Conservation (phyloP, 768 basidiomycete genomes). For the Podaxis pistillaris region DNA sequence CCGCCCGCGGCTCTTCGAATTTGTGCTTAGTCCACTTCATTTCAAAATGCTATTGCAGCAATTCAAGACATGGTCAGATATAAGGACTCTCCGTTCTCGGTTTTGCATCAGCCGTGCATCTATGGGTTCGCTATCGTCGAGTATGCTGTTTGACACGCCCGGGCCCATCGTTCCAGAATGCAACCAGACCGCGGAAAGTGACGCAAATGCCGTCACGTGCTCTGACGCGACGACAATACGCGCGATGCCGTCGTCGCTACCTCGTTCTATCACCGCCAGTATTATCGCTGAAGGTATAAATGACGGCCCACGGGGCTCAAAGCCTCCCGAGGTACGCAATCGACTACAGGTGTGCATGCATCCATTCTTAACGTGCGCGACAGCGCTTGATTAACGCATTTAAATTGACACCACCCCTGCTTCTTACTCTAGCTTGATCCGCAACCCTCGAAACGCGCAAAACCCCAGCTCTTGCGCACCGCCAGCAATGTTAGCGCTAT, state of each 20-base stretch:
- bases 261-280: slow-evolving; percentile 7
- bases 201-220: slow-evolving; percentile 6
- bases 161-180: slow-evolving; percentile 10
- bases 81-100: neutral
- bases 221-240: neutral
- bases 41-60: slow-evolving; percentile 3
- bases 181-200: slow-evolving; percentile 2
- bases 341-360: slow-evolving; percentile 5
- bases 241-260: neutral
- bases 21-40: neutral
- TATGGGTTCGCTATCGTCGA: neutral
- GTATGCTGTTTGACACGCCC: neutral
- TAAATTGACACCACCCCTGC: slow-evolving; percentile 5
- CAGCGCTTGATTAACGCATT: neutral
- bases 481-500: slow-evolving; percentile 7
- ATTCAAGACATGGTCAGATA: slow-evolving; percentile 3
- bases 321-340: neutral
- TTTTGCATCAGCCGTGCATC: neutral
- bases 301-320: slow-evolving; percentile 6
- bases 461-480: neutral
- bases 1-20: neutral
- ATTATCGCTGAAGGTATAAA: neutral
- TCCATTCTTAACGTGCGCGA: neutral
- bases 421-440: slow-evolving; percentile 13
- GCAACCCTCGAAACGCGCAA: slow-evolving; percentile 5